A percentile compares a stretch with the other conserved stretches of the same genome.
Conservation (phyloP, 495 filamentous ascomycete species). For the Cercophora newfieldiana region DNA sequence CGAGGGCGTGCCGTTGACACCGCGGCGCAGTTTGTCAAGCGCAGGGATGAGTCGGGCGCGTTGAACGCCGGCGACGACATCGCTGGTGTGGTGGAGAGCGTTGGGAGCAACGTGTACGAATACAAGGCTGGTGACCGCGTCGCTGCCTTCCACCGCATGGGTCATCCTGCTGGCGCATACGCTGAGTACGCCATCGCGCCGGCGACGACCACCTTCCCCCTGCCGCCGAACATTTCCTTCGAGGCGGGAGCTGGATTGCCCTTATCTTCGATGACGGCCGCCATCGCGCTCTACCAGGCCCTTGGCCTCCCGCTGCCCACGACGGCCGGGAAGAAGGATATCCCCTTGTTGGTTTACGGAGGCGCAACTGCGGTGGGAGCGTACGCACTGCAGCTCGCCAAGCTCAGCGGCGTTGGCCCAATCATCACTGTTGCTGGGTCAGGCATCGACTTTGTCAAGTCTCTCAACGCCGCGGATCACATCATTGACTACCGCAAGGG, state of each 20-base stretch:
- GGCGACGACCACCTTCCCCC: constrained; percentile 40
- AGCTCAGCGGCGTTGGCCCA: constrained; percentile 38
- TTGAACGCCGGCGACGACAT: constrained; percentile 46
- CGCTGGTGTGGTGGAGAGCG: constrained; percentile 40
- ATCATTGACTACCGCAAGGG: constrained; percentile 46
- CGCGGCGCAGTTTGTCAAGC: constrained; percentile 3
- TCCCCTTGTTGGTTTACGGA: constrained; percentile 41
- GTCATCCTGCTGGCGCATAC: constrained; percentile 32
- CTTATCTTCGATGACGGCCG: constrained; percentile 43
- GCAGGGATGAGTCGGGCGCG: background rate
- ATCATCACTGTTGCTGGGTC: constrained; percentile 43
- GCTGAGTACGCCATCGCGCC: constrained; percentile 44
- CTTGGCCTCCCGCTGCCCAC: constrained; percentile 32
- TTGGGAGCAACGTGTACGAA: constrained; percentile 41
- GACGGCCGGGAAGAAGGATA: constrained; percentile 16
- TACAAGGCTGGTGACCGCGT: constrained; percentile 48
- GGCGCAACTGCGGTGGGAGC: constrained; percentile 42
- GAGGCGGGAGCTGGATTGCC: constrained; percentile 48
- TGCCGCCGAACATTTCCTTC: constrained; percentile 42
- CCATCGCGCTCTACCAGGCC: constrained; percentile 37
- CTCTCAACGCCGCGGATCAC: constrained; percentile 33
- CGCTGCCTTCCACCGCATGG: constrained; percentile 39
- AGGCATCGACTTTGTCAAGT: constrained; percentile 37
- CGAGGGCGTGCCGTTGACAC: too few species aligned
- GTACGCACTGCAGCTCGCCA: constrained; percentile 44